Evolutionary conservation across 1,139 yeast species (phyloP).

Genomic region (Suhomyces bribrorum): DNA sequence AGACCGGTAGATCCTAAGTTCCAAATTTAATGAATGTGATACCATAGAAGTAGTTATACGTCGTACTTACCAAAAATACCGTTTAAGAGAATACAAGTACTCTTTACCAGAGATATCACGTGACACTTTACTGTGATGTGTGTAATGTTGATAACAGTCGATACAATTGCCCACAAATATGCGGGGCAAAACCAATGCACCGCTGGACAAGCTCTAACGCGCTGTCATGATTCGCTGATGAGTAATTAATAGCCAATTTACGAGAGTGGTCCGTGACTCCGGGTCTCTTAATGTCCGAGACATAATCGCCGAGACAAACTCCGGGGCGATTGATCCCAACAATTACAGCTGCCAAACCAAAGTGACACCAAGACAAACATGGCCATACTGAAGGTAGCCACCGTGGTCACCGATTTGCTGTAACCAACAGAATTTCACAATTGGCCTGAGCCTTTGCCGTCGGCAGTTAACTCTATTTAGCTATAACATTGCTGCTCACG

Average conservation of each 20-base stretch:
- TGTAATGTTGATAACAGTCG: too few relatives aligned
- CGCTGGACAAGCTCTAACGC: too few relatives aligned
- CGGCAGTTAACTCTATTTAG: not conserved
- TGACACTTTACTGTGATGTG: too few relatives aligned
- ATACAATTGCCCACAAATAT: too few relatives aligned
- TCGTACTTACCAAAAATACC: too few relatives aligned
- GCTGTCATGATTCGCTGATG: not conserved
- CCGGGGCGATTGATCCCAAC: not conserved
- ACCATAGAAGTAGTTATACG: too few relatives aligned
- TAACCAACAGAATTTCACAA: not conserved
- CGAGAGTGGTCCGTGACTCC: not conserved
- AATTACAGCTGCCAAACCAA: not conserved
- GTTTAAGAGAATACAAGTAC: too few relatives aligned
- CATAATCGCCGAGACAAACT: not conserved
- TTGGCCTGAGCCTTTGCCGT: not conserved
- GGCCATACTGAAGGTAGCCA: not conserved
- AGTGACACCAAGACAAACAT: not conserved
- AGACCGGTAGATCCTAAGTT: too few relatives aligned
- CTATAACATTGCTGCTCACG: not conserved
- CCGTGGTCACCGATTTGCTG: not conserved
- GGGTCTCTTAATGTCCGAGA: not conserved
- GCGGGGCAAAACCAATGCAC: too few relatives aligned
- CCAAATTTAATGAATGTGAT: too few relatives aligned
- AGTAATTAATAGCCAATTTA: not conserved
- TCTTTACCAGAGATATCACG: too few relatives aligned